A percentile compares a stretch with the other conserved stretches of the same genome.
phyloP scores from a whole-genome alignment of 768 basidiomycete genomes.

The Suillus alpinus region DNA sequence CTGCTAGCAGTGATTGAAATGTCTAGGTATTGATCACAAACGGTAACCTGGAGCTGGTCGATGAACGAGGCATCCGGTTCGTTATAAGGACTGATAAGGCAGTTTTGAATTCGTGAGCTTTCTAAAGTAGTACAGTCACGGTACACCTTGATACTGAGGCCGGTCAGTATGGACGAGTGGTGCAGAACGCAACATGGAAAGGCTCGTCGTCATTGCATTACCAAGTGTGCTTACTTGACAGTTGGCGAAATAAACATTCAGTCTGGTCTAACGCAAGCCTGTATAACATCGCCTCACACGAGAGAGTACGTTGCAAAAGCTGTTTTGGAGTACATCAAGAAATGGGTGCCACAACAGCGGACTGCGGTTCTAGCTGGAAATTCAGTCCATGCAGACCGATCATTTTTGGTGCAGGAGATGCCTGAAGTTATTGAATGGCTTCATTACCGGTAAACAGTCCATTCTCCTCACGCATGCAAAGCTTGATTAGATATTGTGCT shows the following conservation, averaged over 20 bases:
- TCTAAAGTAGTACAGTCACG: constrained; percentile 3
- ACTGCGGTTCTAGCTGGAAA: constrained; percentile 80
- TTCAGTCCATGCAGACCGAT: constrained; percentile 79
- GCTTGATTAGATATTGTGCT: not conserved
- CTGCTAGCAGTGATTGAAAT: not conserved
- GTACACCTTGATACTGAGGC: not conserved
- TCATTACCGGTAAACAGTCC: constrained; percentile 63
- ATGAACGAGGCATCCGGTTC: constrained; percentile 69
- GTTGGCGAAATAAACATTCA: constrained; percentile 23
- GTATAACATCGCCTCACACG: constrained; percentile 66
- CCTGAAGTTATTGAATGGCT: constrained; percentile 75
- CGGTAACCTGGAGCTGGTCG: constrained; percentile 76
- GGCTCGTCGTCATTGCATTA: constrained; percentile 38
- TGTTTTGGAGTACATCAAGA: constrained; percentile 77
- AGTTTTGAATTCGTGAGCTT: constrained; percentile 61
- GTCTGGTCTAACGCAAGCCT: constrained; percentile 83
- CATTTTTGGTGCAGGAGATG: constrained; percentile 76
- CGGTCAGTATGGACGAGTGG: constrained; percentile 80
- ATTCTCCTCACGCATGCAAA: not conserved
- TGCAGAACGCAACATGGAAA: constrained; percentile 78
- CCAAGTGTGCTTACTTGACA: not conserved
- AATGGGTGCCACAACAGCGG: constrained; percentile 71
- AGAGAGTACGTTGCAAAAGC: constrained; percentile 55
- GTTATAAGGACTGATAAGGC: constrained; percentile 72
- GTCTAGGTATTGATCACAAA: constrained; percentile 81